Evolutionary conservation across 192 early-diverging fungal genomes (phyloP), one percentile per base, ranked within the genome.

Genomic region (Podila minutissima): DNA sequence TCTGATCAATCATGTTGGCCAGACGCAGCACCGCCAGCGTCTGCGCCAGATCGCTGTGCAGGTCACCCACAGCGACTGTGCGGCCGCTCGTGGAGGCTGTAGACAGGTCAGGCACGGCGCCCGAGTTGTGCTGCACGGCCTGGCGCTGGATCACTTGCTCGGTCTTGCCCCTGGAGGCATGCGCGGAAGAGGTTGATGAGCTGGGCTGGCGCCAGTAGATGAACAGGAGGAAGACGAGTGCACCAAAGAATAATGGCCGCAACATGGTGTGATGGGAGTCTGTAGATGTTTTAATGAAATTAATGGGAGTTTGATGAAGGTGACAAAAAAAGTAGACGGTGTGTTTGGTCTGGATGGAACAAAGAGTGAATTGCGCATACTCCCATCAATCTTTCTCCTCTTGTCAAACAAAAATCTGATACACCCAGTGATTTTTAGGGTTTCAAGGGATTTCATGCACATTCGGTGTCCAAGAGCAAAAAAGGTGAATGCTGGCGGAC

Each of bases 1-100:
- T 79, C 1, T 79, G 62, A 71, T 94, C 88, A 24, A 88, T 67
- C 15, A 93, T 35, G 9, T 84, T 84, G 59, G 93, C 91, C 67
- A 93, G 82, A 12, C 82, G 68, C 5, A 94, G 77, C 12, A 89
- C 88, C 5, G 69, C 67, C 2, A 86, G 22, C 5, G 88, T 84
- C 48, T 90, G 85, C 17, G 64, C 49, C 15, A 87, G 75, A 66
- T 94, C 92, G 19, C 91, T 91, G 60, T 94, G 93, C 26, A 93
- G 72, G 77, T 94, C 93, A 3, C 91, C 92, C 26, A 94, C 83
- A 31, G 92, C 89, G 26, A 92, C 87, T 49, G 91, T 89, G 19
- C 90, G 87, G 0, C 53, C 53, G 22, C 53, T 55, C 53, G 9
- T 26, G 53, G 53, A 55, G 2, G 53, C n/a, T 22, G n/a, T 2